Base-by-base conservation (phyloP, 2,329 filamentous ascomycete genomes). In the Arthrobotrys sinensis region DNA sequence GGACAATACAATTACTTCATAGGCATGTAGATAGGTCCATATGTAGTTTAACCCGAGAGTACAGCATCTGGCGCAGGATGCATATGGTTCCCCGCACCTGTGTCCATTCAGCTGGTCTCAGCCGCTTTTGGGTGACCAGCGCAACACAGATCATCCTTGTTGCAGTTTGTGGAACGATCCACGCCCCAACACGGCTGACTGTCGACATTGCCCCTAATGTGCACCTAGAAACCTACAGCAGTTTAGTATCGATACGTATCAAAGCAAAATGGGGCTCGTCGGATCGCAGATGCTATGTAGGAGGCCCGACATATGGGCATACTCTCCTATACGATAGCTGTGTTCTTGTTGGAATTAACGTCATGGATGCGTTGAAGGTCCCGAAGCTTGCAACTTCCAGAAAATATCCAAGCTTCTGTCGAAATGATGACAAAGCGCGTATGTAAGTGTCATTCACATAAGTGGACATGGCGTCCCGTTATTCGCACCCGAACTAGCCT, bases 1-100 rank as follows among this genome's bases (percentile, higher is more conserved):
- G 46, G 46, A 28, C 6, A 52, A 52, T 52, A 10, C 21, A 32
- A 53, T 53, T 34, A 57, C 52, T 57, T 57, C 52, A 57, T 57
- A 40, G 38, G 34, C 34, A 28, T 21, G 24, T 19, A 52, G 10
- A 52, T 28, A 52, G 14, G 46, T 28, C 4, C 21, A 1, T 10
- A 52, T 5, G 21, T 16, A 16, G 24, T 28, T 28, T 28, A 28
- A 28, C 24, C 24, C 24, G 24, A 28, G 24, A 2, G 24, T 28
- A 28, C 24, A 28, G 36, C 6, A 38, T 12, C 8, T 38, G 36
- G 24, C 24, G n/a, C n/a, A n/a, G n/a, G n/a, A n/a, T n/a, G n/a
- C n/a, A n/a, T 28, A 21, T 21, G 24, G 12, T 57, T 57, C 52
- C 52, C 52, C 32, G 52, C 52, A 57, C 52, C 52, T 24, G 12